phyloP scores from a whole-genome alignment of 2,329 filamentous ascomycete species.

The Penicillium sp. region DNA sequence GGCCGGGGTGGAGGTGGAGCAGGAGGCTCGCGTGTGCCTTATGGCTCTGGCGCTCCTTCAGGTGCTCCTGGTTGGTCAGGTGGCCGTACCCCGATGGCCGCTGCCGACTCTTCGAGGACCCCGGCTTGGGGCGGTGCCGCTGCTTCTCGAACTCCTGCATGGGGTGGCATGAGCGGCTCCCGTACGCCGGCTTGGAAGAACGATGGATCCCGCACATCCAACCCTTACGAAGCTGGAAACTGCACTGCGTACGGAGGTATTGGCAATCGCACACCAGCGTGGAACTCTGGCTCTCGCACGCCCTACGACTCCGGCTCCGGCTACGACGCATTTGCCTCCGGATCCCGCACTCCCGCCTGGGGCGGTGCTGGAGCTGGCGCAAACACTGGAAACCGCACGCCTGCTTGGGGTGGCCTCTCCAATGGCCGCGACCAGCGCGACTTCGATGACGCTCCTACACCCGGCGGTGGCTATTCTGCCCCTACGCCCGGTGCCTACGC shows the following conservation, averaged over 20 bases:
- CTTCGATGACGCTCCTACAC: constrained; percentile 72
- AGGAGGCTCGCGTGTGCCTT: constrained; percentile 45
- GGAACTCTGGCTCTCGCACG: constrained; percentile 76
- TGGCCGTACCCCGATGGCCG: constrained; percentile 67
- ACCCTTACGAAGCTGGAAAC: constrained; percentile 66
- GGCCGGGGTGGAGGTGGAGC: constrained; percentile 34
- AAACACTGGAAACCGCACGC: constrained; percentile 45
- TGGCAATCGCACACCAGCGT: constrained; percentile 69
- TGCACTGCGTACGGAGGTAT: constrained; percentile 70
- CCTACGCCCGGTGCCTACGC: constrained; percentile 61
- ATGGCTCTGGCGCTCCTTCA: constrained; percentile 48
- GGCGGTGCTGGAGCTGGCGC: constrained; percentile 51
- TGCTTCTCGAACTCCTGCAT: constrained; percentile 52
- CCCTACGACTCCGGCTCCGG: constrained; percentile 64
- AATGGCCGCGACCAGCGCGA: constrained; percentile 36
- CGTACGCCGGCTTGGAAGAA: constrained; percentile 57
- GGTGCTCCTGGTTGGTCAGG: constrained; percentile 56
- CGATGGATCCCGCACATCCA: constrained; percentile 53
- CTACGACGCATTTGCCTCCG: constrained; percentile 64
- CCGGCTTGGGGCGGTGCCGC: constrained; percentile 67
- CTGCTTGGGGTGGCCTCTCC: constrained; percentile 38
- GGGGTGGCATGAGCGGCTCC: constrained; percentile 44
- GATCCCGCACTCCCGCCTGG: constrained; percentile 75
- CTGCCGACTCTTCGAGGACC: constrained; percentile 63
- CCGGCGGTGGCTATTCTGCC: constrained; percentile 63